phyloP scores from a whole-genome alignment of 805 yeast species.

The Maudiozyma turicensis region DNA sequence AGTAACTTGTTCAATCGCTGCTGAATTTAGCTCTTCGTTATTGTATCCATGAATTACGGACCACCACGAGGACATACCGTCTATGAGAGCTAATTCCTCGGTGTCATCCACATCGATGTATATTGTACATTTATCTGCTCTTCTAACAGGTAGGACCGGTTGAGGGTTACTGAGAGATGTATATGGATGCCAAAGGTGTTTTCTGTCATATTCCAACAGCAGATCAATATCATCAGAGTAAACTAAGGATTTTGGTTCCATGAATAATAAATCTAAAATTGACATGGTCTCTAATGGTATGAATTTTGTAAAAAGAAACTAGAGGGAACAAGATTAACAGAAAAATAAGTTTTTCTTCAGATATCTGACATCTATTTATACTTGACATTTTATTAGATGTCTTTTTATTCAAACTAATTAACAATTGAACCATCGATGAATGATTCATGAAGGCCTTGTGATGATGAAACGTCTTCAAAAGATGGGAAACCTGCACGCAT shows the following conservation, averaged over 20 bases:
- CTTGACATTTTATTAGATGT: neutral
- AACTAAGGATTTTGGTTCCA: too few relatives aligned
- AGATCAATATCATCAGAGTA: conserved; percentile 2
- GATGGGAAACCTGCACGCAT: too few relatives aligned
- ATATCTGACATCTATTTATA: neutral
- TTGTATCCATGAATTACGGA: conserved; percentile 27
- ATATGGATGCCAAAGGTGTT: conserved; percentile 28
- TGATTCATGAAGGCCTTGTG: neutral
- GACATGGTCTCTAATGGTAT: neutral
- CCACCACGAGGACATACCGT: conserved; percentile 31
- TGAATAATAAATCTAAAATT: neutral
- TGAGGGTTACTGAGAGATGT: conserved; percentile 21
- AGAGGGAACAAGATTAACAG: too few relatives aligned
- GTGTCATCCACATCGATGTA: conserved; percentile 10
- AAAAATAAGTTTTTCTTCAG: too few relatives aligned
- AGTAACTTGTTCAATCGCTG: conserved; percentile 26
- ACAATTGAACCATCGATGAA: neutral
- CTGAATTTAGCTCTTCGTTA: conserved; percentile 21
- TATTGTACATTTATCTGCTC: conserved; percentile 17
- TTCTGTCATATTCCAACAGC: conserved; percentile 14
- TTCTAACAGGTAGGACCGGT: conserved; percentile 17
- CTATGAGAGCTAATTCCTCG: conserved; percentile 12
- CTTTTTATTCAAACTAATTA: too few relatives aligned
- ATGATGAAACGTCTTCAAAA: neutral
- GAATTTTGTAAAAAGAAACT: too few relatives aligned